phyloP scores from a whole-genome alignment of 2,329 filamentous ascomycete species.

The Alternaria brassicicola region DNA sequence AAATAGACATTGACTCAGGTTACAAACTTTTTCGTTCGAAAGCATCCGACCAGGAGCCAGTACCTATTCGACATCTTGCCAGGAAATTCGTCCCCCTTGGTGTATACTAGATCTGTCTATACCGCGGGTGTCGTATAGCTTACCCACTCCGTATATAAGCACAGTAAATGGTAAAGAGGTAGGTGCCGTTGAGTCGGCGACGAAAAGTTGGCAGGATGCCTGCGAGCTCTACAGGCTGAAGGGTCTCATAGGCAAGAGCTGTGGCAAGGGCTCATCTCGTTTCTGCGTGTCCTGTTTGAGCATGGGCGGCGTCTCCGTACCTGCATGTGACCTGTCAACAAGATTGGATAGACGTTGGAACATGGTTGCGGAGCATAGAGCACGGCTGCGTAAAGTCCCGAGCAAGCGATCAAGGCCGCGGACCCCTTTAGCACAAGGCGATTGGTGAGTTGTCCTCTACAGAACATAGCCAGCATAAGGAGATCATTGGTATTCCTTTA shows the following conservation, averaged over 20 bases:
- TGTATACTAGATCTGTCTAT: not conserved
- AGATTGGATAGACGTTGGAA: conserved; percentile 4
- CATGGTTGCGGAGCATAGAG: conserved; percentile 3
- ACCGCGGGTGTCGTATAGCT: not conserved
- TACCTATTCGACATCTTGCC: not conserved
- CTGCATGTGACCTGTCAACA: conserved; percentile 6
- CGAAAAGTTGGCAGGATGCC: conserved; percentile 30
- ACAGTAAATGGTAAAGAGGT: not conserved
- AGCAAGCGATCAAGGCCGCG: conserved; percentile 12
- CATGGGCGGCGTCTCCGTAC: not conserved
- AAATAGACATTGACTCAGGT: not conserved
- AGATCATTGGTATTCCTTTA: conserved; percentile 10
- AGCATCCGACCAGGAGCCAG: not conserved
- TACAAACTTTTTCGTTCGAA: not conserved
- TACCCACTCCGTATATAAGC: not conserved
- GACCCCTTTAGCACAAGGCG: conserved; percentile 4
- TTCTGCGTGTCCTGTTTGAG: not conserved
- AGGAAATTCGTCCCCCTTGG: not conserved
- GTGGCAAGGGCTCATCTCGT: conserved; percentile 6
- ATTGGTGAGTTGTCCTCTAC: conserved; percentile 11
- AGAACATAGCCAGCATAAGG: not conserved
- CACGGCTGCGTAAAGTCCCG: conserved; percentile 5
- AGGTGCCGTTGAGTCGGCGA: not conserved
- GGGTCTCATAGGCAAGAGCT: not conserved
- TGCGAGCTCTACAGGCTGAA: not conserved